These are phyloP conservation scores for Furculomyces boomerangus DNA, from an alignment of 371 early-diverging fungal genomes.

Conservation along the genomic window DNA sequence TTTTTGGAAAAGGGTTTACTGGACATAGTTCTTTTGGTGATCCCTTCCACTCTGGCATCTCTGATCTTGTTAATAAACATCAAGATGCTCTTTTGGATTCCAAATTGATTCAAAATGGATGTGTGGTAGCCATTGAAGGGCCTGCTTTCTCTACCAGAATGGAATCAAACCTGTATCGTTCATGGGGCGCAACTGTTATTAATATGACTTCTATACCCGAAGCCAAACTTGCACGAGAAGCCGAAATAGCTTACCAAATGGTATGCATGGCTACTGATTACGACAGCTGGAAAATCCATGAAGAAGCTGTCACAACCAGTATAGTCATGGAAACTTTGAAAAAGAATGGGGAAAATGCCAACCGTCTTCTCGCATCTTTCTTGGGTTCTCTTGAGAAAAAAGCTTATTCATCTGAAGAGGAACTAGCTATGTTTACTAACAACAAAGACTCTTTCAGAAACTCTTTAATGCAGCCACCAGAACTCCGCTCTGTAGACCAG, in stretches of 20 bases:
- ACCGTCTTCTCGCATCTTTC: slow-evolving; percentile 50
- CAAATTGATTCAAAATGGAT: slow-evolving; percentile 56
- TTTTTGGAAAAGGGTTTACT: slow-evolving; percentile 69
- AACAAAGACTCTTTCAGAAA: not conserved
- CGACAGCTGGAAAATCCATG: slow-evolving; percentile 88
- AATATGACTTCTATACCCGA: slow-evolving; percentile 96
- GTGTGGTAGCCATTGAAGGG: slow-evolving; percentile 92
- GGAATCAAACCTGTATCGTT: slow-evolving; percentile 88
- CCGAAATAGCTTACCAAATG: slow-evolving; percentile 94
- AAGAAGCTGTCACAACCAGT: slow-evolving; percentile 81
- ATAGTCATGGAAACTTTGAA: slow-evolving; percentile 80
- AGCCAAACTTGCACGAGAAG: slow-evolving; percentile 91
- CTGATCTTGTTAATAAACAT: slow-evolving; percentile 45
- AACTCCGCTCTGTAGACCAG: not conserved
- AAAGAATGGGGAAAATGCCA: slow-evolving; percentile 70
- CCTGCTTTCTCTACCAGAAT: slow-evolving; percentile 93
- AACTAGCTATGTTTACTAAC: not conserved
- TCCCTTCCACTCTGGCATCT: slow-evolving; percentile 71
- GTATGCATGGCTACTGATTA: slow-evolving; percentile 99
- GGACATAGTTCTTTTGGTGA: slow-evolving; percentile 88
- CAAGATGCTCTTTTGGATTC: slow-evolving; percentile 16
- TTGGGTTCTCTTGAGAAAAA: slow-evolving; percentile 56
- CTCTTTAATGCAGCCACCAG: not conserved
- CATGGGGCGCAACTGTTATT: slow-evolving; percentile 84
- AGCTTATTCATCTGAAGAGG: slow-evolving; percentile 24